A percentile compares a stretch with the other conserved stretches of the same genome.
phyloP scores from a whole-genome alignment of 352 stramenopile genomes.

The Phytopythium vexans region DNA sequence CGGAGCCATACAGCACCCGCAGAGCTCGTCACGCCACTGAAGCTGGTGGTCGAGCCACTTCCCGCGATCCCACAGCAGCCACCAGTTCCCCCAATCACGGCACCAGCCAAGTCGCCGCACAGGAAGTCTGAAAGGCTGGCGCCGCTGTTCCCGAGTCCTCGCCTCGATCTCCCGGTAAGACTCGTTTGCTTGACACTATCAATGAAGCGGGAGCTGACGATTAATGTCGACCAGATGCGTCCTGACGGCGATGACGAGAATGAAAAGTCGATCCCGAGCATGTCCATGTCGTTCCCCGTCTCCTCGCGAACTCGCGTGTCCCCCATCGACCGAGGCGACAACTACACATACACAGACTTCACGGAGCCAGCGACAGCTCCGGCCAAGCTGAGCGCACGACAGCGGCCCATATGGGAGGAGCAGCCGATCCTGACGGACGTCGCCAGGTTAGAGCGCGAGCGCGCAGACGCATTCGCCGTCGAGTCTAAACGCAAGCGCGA shows the following conservation, averaged over 20 bases:
- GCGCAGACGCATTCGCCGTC: conserved; percentile 17
- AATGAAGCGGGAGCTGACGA: neutral
- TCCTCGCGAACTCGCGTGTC: neutral
- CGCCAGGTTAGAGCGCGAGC: conserved; percentile 24
- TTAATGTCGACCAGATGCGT: neutral
- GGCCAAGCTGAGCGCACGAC: neutral
- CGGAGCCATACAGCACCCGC: conserved; percentile 1
- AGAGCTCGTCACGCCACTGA: neutral
- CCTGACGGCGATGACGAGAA: conserved; percentile 5
- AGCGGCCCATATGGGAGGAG: conserved; percentile 32
- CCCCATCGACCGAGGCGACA: neutral
- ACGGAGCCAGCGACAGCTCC: conserved; percentile 5
- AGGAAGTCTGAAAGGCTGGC: conserved; percentile 2
- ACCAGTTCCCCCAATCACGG: neutral
- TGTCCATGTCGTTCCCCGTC: conserved; percentile 1
- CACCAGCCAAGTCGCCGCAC: neutral
- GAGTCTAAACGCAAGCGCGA: conserved; percentile 25
- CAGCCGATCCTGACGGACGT: conserved; percentile 47
- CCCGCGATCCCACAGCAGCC: neutral
- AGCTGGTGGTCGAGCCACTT: neutral
- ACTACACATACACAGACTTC: conserved; percentile 22
- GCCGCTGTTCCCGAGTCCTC: conserved; percentile 1
- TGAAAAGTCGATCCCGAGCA: conserved; percentile 4
- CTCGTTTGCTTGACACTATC: neutral
- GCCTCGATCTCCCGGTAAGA: conserved; percentile 5